Evolutionary conservation across 257 asterid species (phyloP).

Genomic region (Gentiana dahurica): DNA sequence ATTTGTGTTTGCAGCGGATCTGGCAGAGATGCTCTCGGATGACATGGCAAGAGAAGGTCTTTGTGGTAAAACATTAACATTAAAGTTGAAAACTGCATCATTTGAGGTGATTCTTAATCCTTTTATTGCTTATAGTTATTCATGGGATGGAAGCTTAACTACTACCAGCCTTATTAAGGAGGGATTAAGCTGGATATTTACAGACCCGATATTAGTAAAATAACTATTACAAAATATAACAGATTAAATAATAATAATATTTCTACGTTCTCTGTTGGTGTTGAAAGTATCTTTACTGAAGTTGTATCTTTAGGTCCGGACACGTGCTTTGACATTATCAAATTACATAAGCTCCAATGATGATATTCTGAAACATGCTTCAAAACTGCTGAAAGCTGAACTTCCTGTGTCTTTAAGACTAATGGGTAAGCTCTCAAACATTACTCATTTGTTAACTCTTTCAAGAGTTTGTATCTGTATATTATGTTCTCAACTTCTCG

Average conservation of each 20-base stretch:
- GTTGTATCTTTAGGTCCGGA: slow-evolving; percentile 54
- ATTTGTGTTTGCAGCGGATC: slow-evolving; percentile 48
- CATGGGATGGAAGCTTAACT: too few relatives aligned
- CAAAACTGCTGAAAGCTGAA: slow-evolving; percentile 83
- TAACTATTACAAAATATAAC: too few relatives aligned
- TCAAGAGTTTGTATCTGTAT: not conserved
- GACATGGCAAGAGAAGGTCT: slow-evolving; percentile 78
- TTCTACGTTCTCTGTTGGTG: too few relatives aligned
- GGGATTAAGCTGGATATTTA: too few relatives aligned
- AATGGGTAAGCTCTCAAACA: slow-evolving; percentile 44
- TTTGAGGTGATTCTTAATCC: slow-evolving; percentile 55
- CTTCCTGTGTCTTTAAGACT: slow-evolving; percentile 83
- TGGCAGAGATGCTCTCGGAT: slow-evolving; percentile 74
- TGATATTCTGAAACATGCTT: slow-evolving; percentile 80
- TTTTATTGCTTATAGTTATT: not conserved
- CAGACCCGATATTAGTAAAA: too few relatives aligned
- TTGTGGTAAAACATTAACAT: slow-evolving; percentile 74
- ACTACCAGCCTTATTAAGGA: too few relatives aligned
- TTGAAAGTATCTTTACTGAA: too few relatives aligned
- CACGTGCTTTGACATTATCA: slow-evolving; percentile 80
- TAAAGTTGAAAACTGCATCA: slow-evolving; percentile 76
- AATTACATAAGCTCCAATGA: slow-evolving; percentile 51
- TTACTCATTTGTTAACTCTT: not conserved
- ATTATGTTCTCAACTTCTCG: not conserved
- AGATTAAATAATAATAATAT: too few relatives aligned